phyloP scores from a whole-genome alignment of 1,139 yeast genomes.

The Suhomyces choctaworum region DNA sequence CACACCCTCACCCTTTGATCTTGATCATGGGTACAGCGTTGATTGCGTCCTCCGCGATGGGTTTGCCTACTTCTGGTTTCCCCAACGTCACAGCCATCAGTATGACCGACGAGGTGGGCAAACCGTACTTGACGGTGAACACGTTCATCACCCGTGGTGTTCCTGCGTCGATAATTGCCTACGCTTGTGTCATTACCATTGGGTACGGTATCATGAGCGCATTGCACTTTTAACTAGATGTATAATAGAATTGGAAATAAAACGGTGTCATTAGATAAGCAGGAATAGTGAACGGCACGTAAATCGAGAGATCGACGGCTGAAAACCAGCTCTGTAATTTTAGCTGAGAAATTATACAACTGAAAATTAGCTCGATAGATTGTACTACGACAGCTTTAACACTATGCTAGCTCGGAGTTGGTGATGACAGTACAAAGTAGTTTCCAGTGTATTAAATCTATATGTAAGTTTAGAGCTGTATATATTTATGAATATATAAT shows the following conservation, averaged over 20 bases:
- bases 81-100: conserved; percentile 96
- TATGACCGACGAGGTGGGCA: conserved; percentile 86
- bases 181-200: conserved; percentile 66
- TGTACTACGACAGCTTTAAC: no score
- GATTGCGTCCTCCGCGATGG: conserved; percentile 92
- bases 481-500: no score
- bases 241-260: neutral
- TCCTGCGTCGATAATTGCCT: conserved; percentile 77
- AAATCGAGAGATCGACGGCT: no score
- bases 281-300: no score
- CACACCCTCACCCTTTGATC: conserved; percentile 68
- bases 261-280: no score
- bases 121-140: conserved; percentile 77
- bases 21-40: conserved; percentile 83
- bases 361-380: no score
- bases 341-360: no score
- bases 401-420: no score
- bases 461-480: no score
- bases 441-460: no score
- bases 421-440: no score
- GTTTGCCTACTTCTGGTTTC: conserved; percentile 93
- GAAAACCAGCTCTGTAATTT: no score
- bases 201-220: conserved; percentile 75
- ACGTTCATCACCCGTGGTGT: conserved; percentile 86
- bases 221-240: conserved; percentile 42